These are phyloP conservation scores for Staphylotrichum longicolle DNA, from an alignment of 495 filamentous ascomycete genomes.

Conservation along the genomic window DNA sequence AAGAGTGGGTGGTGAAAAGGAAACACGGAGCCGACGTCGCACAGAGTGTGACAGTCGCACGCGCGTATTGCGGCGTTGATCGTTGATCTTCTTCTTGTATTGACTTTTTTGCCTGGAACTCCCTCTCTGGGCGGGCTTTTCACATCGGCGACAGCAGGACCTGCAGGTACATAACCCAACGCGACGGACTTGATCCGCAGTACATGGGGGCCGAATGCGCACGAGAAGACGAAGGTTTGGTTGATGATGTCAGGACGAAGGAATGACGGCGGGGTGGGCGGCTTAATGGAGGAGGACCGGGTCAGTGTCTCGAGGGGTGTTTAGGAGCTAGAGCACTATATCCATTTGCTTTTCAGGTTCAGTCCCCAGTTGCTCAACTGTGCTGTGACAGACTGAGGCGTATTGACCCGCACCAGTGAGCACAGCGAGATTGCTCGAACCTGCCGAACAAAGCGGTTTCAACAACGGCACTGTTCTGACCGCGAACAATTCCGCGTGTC, in stretches of 20 bases:
- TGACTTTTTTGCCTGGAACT: slow-evolving; percentile 22
- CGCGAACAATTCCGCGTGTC: neutral
- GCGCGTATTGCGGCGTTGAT: slow-evolving; percentile 21
- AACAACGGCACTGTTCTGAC: neutral
- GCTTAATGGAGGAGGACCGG: slow-evolving; percentile 6
- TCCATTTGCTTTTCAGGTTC: slow-evolving; percentile 23
- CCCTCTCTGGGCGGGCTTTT: slow-evolving; percentile 32
- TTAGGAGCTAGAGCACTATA: slow-evolving; percentile 21
- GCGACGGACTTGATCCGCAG: slow-evolving; percentile 15
- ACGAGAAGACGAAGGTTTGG: slow-evolving; percentile 28
- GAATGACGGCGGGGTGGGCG: slow-evolving; percentile 4
- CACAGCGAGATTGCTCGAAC: neutral
- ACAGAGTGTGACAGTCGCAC: slow-evolving; percentile 1
- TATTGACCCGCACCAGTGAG: neutral
- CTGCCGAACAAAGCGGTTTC: too few species aligned
- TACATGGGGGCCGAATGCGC: slow-evolving; percentile 23
- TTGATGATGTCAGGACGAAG: slow-evolving; percentile 26
- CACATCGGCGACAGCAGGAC: slow-evolving; percentile 22
- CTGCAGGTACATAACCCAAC: slow-evolving; percentile 27
- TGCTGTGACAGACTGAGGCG: neutral
- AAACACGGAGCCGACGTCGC: neutral
- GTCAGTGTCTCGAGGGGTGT: neutral
- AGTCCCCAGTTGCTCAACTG: neutral
- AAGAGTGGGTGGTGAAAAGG: slow-evolving; percentile 9
- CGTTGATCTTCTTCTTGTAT: slow-evolving; percentile 36